Percentiles rank a stretch among this genome's conserved stretches.
These are phyloP conservation scores for Rhizopogon vesiculosus DNA, from an alignment of 768 basidiomycete species.

Conservation along the genomic window DNA sequence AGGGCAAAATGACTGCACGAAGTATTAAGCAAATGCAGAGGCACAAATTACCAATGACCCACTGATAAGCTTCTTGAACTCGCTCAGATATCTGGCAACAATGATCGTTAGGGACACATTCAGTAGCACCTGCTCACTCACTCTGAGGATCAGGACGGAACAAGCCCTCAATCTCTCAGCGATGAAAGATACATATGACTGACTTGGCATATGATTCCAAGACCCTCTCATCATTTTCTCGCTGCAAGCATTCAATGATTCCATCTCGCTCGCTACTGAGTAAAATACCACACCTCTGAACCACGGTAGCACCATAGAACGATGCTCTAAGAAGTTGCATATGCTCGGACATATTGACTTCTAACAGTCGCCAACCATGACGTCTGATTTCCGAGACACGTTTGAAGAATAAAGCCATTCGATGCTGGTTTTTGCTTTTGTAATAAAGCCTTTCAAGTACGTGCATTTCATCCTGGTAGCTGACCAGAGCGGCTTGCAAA, in stretches of 20 bases:
- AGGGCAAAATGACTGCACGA: conserved; percentile 50
- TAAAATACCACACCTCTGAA: conserved; percentile 4
- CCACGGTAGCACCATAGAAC: conserved; percentile 22
- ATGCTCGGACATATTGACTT: conserved; percentile 13
- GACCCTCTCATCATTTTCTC: conserved; percentile 49
- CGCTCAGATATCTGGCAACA: conserved; percentile 39
- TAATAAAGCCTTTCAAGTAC: conserved; percentile 68
- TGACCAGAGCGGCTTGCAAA: conserved; percentile 38
- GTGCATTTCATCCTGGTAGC: conserved; percentile 42
- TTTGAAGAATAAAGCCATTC: conserved; percentile 56
- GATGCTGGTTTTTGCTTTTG: conserved; percentile 70
- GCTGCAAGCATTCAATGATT: conserved; percentile 24
- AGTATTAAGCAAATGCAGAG: not conserved
- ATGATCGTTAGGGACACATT: conserved; percentile 1
- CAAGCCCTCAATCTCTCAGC: conserved; percentile 32
- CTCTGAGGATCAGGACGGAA: conserved; percentile 42
- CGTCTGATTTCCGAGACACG: conserved; percentile 58
- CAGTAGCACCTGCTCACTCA: conserved; percentile 15
- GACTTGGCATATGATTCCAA: conserved; percentile 60
- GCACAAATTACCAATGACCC: conserved; percentile 12
- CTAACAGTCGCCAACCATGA: conserved; percentile 28
- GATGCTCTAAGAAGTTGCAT: conserved; percentile 23
- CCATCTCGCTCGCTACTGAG: too few species aligned
- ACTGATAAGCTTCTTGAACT: conserved; percentile 53
- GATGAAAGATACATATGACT: conserved; percentile 27